A percentile compares a stretch with the other conserved stretches of the same genome.
phyloP scores from a whole-genome alignment of 768 basidiomycete genomes.

The Astraeus odoratus region DNA sequence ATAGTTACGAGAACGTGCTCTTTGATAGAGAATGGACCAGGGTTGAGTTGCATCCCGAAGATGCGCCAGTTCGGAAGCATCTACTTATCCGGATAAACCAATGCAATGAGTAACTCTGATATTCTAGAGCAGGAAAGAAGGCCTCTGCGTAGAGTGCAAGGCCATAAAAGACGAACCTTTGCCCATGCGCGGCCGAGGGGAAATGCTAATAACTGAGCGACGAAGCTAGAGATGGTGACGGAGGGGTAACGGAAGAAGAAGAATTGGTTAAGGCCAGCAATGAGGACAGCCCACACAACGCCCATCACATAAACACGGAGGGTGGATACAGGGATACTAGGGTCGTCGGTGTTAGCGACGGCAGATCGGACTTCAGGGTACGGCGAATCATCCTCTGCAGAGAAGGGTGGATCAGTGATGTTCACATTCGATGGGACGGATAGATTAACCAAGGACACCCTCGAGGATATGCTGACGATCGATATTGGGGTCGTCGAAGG shows the following conservation, averaged over 20 bases:
- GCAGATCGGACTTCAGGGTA: slow-evolving; percentile 80
- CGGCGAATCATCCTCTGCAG: slow-evolving; percentile 65
- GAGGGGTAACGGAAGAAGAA: slow-evolving; percentile 67
- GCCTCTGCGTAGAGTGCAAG: background rate
- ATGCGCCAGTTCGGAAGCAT: slow-evolving; percentile 45
- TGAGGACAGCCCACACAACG: slow-evolving; percentile 46
- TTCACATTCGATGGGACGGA: background rate
- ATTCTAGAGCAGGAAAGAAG: no score
- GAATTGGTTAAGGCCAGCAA: slow-evolving; percentile 74
- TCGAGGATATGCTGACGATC: slow-evolving; percentile 16
- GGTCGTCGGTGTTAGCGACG: slow-evolving; percentile 68
- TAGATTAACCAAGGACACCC: slow-evolving; percentile 14
- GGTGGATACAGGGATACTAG: slow-evolving; percentile 50
- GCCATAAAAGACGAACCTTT: slow-evolving; percentile 13
- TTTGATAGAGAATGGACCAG: slow-evolving; percentile 73
- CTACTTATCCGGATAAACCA: slow-evolving; percentile 11
- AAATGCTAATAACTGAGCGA: slow-evolving; percentile 66
- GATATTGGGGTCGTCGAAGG: slow-evolving; percentile 34
- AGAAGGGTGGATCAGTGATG: slow-evolving; percentile 10
- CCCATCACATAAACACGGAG: slow-evolving; percentile 59
- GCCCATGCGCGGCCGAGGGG: slow-evolving; percentile 66
- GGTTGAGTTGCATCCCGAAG: slow-evolving; percentile 59
- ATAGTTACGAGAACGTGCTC: slow-evolving; percentile 65
- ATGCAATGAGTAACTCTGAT: no score
- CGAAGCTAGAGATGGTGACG: slow-evolving; percentile 36